phyloP scores from a whole-genome alignment of 352 stramenopile species.

The Peronosclerospora sorghi region DNA sequence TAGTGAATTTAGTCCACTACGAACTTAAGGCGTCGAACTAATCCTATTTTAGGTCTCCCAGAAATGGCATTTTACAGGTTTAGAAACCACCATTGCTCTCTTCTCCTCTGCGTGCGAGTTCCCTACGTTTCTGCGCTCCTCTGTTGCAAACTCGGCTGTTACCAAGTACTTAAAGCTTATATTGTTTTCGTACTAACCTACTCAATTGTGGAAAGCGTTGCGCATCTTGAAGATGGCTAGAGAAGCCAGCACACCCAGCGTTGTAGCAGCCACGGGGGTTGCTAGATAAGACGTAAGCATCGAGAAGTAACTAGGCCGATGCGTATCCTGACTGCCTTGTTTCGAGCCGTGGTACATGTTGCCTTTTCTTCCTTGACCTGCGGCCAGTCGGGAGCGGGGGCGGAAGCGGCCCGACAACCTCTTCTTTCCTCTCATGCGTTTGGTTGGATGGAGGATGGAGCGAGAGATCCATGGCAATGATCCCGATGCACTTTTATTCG shows the following conservation, averaged over 20 bases:
- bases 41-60: no score
- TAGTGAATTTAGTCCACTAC: no score
- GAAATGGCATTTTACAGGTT: no score
- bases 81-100: no score
- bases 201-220: conserved; percentile 12
- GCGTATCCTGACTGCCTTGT: conserved; percentile 4
- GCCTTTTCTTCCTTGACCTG: conserved; percentile 2
- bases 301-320: conserved; percentile 8
- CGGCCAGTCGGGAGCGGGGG: conserved; percentile 1
- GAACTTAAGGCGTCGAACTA: no score
- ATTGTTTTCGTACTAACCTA: no score
- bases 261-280: conserved; percentile 19
- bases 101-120: no score
- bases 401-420: not conserved
- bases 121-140: no score
- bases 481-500: conserved; percentile 13
- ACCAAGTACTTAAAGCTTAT: no score
- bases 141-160: no score
- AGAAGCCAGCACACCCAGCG: conserved; percentile 20
- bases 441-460: conserved; percentile 3
- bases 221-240: conserved; percentile 20
- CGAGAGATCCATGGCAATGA: conserved; percentile 5
- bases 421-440: conserved; percentile 8
- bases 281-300: conserved; percentile 12
- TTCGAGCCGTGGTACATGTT: not conserved